Conservation (phyloP, 2,329 filamentous ascomycete genomes). For the Colletotrichum euphorbiae region DNA sequence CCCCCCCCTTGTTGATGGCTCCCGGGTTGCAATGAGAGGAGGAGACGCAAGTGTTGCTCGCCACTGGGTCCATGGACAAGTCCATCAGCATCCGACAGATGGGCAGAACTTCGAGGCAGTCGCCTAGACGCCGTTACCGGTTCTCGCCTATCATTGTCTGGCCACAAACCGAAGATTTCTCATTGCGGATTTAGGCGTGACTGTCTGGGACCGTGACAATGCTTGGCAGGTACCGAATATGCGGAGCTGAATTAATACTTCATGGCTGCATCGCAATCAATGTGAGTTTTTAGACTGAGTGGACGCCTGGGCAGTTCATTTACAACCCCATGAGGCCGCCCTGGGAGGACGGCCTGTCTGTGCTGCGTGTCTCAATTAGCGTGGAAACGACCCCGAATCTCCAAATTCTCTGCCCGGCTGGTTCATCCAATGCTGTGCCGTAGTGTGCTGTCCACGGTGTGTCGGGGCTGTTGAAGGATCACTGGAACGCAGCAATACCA, state of each 20-base stretch:
- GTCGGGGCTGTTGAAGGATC: background rate
- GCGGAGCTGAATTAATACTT: background rate
- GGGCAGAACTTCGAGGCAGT: background rate
- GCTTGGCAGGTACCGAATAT: conserved; percentile 27
- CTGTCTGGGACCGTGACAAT: background rate
- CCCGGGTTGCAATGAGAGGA: background rate
- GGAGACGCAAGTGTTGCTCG: conserved; percentile 14
- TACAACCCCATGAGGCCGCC: background rate
- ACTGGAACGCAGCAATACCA: background rate
- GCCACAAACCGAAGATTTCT: background rate
- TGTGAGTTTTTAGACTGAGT: background rate
- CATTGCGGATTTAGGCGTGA: background rate
- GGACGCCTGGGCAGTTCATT: background rate
- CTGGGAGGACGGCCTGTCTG: background rate
- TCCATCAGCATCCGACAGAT: conserved; percentile 19
- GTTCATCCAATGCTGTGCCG: background rate
- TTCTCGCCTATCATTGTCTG: conserved; percentile 11
- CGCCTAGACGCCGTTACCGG: background rate
- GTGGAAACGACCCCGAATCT: conserved; percentile 5
- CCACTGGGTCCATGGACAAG: conserved; percentile 16
- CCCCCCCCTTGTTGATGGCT: background rate
- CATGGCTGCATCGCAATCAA: conserved; percentile 35
- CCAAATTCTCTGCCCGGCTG: background rate
- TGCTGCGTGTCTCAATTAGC: conserved; percentile 3
- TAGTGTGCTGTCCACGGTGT: background rate